phyloP scores from a whole-genome alignment of 495 filamentous ascomycete species.

The Ramalina peruviana region DNA sequence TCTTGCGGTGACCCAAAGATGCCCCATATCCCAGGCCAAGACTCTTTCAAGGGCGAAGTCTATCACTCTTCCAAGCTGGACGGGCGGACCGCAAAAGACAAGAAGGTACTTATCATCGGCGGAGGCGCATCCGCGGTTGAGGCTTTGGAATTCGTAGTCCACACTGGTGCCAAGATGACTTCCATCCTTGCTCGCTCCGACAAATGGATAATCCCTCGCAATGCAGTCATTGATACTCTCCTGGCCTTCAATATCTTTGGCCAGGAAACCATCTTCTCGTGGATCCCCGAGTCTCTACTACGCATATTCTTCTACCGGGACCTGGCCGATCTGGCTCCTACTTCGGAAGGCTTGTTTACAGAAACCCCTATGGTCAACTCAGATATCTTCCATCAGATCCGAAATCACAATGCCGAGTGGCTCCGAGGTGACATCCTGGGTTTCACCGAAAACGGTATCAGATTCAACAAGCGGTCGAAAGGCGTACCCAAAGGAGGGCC shows the following conservation, averaged over 20 bases:
- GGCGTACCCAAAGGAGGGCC: slow-evolving; percentile 63
- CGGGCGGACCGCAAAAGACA: slow-evolving; percentile 53
- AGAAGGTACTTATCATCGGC: slow-evolving; percentile 61
- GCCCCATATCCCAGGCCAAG: slow-evolving; percentile 49
- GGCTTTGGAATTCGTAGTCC: slow-evolving; percentile 65
- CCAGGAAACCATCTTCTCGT: slow-evolving; percentile 57
- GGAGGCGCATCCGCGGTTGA: slow-evolving; percentile 75
- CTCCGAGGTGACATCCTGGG: slow-evolving; percentile 62
- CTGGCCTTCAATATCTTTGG: slow-evolving; percentile 69
- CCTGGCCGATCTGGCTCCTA: slow-evolving; percentile 60
- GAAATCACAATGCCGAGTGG: slow-evolving; percentile 64
- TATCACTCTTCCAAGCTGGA: slow-evolving; percentile 63
- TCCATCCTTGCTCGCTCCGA: slow-evolving; percentile 65
- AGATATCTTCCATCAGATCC: slow-evolving; percentile 63
- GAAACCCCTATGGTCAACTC: slow-evolving; percentile 80
- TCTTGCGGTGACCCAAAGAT: slow-evolving; percentile 69
- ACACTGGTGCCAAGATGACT: slow-evolving; percentile 49
- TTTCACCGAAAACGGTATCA: slow-evolving; percentile 49
- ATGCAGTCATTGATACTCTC: slow-evolving; percentile 56
- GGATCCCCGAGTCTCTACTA: slow-evolving; percentile 63
- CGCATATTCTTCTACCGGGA: slow-evolving; percentile 76
- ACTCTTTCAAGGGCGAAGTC: slow-evolving; percentile 51
- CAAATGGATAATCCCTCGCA: slow-evolving; percentile 83
- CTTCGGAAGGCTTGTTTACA: slow-evolving; percentile 57
- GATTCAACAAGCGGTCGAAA: slow-evolving; percentile 54